A percentile compares a stretch with the other conserved stretches of the same genome.
These are phyloP conservation scores for Davidsoniella neocaledoniae DNA, from an alignment of 2,329 filamentous ascomycete species.

Conservation along the genomic window DNA sequence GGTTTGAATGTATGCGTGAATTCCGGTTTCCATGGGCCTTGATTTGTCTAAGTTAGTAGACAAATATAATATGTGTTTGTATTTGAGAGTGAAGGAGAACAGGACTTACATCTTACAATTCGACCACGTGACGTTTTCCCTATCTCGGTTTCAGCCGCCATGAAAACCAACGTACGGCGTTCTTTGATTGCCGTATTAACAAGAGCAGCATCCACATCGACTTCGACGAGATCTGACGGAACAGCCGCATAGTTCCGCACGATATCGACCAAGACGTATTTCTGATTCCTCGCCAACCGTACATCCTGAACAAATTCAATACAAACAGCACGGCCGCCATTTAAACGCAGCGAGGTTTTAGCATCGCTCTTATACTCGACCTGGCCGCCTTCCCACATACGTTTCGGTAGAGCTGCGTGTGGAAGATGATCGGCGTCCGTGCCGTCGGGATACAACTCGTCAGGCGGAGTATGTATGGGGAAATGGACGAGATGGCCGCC, in stretches of 20 bases:
- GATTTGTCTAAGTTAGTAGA: not conserved
- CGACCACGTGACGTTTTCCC: constrained; percentile 11
- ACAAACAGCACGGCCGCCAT: constrained; percentile 26
- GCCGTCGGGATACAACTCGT: constrained; percentile 58
- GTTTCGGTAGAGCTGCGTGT: constrained; percentile 44
- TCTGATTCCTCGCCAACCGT: constrained; percentile 19
- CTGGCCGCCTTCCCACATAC: constrained; percentile 79
- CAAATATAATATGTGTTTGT: not conserved
- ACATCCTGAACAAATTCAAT: constrained; percentile 29
- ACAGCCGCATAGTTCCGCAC: constrained; percentile 27
- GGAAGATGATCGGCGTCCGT: constrained; percentile 69
- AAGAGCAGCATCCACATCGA: constrained; percentile 10
- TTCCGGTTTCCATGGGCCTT: constrained; percentile 2
- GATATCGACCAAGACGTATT: constrained; percentile 33
- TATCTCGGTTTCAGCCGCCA: constrained; percentile 22
- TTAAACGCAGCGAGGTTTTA: constrained; percentile 20
- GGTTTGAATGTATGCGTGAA: constrained; percentile 39
- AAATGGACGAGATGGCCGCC: constrained; percentile 53
- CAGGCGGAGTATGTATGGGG: constrained; percentile 47
- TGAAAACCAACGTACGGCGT: constrained; percentile 34
- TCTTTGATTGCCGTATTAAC: constrained; percentile 25
- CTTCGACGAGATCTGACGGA: constrained; percentile 13
- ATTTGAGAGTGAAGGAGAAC: not conserved
- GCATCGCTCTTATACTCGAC: constrained; percentile 34
- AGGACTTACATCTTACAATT: constrained; percentile 18